Percentiles rank a stretch among this genome's conserved stretches.
These are phyloP conservation scores for Bocquillonia castaneifolia DNA, from an alignment of 441 rosid species.

Conservation along the genomic window DNA sequence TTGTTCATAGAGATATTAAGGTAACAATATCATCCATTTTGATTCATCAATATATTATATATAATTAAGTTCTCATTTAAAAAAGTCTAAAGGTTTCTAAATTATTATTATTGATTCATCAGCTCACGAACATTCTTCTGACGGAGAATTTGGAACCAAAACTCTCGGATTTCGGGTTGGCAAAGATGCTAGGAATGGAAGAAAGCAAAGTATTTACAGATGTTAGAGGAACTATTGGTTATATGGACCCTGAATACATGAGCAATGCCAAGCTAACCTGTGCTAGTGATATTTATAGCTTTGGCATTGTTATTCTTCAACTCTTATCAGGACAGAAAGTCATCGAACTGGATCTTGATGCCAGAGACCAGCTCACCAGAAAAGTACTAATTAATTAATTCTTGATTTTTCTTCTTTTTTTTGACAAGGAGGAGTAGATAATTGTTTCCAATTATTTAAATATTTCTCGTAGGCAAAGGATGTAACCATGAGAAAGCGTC, in stretches of 20 bases:
- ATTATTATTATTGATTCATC: too few species aligned
- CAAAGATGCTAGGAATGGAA: conserved; percentile 59
- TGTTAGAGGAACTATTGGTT: conserved; percentile 67
- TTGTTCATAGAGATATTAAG: conserved; percentile 72
- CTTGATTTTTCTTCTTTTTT: too few species aligned
- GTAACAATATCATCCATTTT: too few species aligned
- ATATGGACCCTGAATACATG: conserved; percentile 74
- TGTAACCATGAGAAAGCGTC: conserved; percentile 42
- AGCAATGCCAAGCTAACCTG: conserved; percentile 57
- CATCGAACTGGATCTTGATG: conserved; percentile 54
- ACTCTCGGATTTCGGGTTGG: conserved; percentile 65
- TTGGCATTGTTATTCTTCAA: conserved; percentile 59
- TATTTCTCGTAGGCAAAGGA: conserved; percentile 46
- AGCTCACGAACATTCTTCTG: conserved; percentile 75
- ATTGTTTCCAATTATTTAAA: too few species aligned
- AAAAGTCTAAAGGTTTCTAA: too few species aligned
- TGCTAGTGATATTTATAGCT: conserved; percentile 65
- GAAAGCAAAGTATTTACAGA: conserved; percentile 66
- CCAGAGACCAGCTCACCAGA: conserved; percentile 63
- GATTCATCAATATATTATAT: too few species aligned
- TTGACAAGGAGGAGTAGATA: too few species aligned
- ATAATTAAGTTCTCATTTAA: too few species aligned
- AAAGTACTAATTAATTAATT: conserved; percentile 32
- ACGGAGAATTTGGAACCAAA: conserved; percentile 53
- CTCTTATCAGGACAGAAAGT: conserved; percentile 60